Evolutionary conservation across 495 filamentous ascomycete genomes (phyloP), one percentile per base, ranked within the genome.

Genomic region (Cairneyella variabilis): DNA sequence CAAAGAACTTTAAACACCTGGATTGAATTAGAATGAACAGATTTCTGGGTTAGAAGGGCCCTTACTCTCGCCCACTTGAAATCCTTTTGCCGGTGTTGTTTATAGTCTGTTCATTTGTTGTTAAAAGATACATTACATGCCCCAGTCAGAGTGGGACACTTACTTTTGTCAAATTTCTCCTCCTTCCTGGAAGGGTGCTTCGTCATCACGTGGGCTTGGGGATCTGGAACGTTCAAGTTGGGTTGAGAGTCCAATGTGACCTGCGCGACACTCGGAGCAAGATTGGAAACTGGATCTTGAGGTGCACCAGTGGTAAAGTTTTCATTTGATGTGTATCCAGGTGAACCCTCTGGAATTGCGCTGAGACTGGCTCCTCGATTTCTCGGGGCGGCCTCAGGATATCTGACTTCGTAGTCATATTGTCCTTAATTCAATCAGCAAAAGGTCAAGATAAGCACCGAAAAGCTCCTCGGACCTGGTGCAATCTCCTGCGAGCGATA

Each of bases 61-160:
- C 30, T 38, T 50, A 50, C 47, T 22, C 12, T 51, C 11, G 37
- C 48, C 17, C 23, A 27, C 16, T 51, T 28, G 38, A 51, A 51
- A 4, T 42, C 22, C 26, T 25, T 12, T 30, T 40, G 36, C 14
- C 1, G 0, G 5, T 51, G 48, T n/a, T 28, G 37, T 34, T 43
- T 51, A 17, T 51, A 51, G 11, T 51, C 48, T 51, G 11, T 38
- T 2, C 14, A 41, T n/a, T n/a, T n/a, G n/a, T n/a, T n/a, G n/a
- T n/a, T n/a, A n/a, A n/a, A n/a, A n/a, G n/a, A n/a, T n/a, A n/a
- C n/a, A n/a, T n/a, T n/a, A n/a, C n/a, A n/a, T n/a, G n/a, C n/a
- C n/a, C n/a, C n/a, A n/a, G n/a, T n/a, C n/a, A n/a, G n/a, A n/a
- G n/a, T n/a, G n/a, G n/a, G n/a, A n/a, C n/a, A n/a, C 47, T 50